Evolutionary conservation across 371 early-diverging fungal species (phyloP).

Genomic region (Blakeslea trispora): DNA sequence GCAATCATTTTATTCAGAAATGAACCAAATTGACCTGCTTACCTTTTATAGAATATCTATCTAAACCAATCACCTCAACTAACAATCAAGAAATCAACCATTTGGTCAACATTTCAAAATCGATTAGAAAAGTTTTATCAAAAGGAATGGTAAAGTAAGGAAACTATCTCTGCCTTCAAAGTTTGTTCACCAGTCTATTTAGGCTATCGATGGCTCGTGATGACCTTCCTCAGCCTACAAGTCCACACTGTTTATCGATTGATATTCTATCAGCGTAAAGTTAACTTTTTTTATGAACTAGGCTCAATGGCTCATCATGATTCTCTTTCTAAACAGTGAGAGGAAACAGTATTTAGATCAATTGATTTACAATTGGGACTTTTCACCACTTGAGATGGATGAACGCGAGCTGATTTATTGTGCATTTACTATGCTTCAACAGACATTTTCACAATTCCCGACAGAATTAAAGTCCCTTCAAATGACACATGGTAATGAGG

Average conservation of each 20-base stretch:
- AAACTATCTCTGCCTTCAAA: background rate
- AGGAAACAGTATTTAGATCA: slow-evolving; percentile 38
- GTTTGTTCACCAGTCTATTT: too few species aligned
- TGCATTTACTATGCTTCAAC: slow-evolving; percentile 60
- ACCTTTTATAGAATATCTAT: too few species aligned
- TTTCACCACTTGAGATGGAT: slow-evolving; percentile 60
- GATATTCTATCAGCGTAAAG: too few species aligned
- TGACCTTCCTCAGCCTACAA: too few species aligned
- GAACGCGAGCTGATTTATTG: slow-evolving; percentile 64
- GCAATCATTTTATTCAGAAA: too few species aligned
- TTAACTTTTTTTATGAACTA: background rate
- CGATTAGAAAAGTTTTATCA: background rate
- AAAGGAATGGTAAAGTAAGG: background rate
- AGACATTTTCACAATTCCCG: slow-evolving; percentile 49
- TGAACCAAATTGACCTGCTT: too few species aligned
- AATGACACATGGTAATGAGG: slow-evolving; percentile 54
- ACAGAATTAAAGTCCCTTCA: slow-evolving; percentile 60
- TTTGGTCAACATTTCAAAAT: background rate
- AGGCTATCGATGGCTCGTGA: too few species aligned
- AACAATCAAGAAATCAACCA: background rate
- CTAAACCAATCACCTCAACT: too few species aligned
- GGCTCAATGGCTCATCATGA: too few species aligned
- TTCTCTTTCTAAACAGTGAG: slow-evolving; percentile 33
- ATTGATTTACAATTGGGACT: slow-evolving; percentile 61
- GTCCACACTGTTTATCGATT: too few species aligned